Conservation (phyloP, 1,139 yeast species). For the Suhomyces taliae region DNA sequence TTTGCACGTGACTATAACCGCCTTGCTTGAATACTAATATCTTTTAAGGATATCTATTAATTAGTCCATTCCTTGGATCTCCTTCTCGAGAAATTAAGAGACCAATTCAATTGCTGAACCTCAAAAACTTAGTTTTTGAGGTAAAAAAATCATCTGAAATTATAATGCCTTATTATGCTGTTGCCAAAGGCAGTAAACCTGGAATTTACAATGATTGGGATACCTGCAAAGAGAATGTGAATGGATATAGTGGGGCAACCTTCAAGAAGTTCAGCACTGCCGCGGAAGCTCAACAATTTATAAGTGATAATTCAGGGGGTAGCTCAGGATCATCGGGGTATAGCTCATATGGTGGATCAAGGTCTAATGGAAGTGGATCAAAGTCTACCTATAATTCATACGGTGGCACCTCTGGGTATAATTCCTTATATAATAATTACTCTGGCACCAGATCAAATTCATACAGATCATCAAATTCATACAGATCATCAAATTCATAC, state of each 20-base stretch:
- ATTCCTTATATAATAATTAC: background rate
- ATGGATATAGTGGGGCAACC: slow-evolving; percentile 54
- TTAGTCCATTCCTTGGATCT: no score
- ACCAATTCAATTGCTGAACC: no score
- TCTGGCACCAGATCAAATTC: background rate
- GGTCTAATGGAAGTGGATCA: background rate
- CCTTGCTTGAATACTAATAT: no score
- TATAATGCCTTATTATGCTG: slow-evolving; percentile 52
- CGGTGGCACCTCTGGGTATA: background rate
- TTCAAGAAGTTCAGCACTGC: slow-evolving; percentile 52
- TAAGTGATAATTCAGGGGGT: background rate
- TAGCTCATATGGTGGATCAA: background rate
- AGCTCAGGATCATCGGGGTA: background rate
- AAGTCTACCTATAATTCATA: no score
- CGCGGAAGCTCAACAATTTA: slow-evolving; percentile 45
- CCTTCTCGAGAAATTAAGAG: no score
- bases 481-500: no score
- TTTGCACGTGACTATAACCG: no score
- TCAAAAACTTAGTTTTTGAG: no score
- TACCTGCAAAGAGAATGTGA: slow-evolving; percentile 45
- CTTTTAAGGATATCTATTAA: no score
- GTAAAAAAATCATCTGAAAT: background rate
- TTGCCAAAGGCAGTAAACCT: slow-evolving; percentile 49
- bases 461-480: background rate
- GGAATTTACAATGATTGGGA: slow-evolving; percentile 61